A percentile compares a stretch with the other conserved stretches of the same genome.
Conservation (phyloP, 202 grass and related monocot genomes). For the Schoenoplectus tabernaemontani region DNA sequence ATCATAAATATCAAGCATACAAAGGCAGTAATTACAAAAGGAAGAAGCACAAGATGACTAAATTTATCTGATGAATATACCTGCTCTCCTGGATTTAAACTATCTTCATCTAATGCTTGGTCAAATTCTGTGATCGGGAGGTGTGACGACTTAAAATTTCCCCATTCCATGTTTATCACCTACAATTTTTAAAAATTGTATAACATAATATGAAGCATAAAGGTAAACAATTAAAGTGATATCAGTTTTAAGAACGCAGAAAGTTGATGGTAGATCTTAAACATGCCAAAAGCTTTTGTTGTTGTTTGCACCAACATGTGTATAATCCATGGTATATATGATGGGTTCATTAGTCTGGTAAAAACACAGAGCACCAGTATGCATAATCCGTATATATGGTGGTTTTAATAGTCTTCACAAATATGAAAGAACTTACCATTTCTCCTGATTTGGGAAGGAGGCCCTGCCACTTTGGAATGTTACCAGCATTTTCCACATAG, state of each 20-base stretch:
- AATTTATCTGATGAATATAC: constrained; percentile 10
- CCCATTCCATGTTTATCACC: constrained; percentile 98
- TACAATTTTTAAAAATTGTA: constrained; percentile 23
- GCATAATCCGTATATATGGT: not conserved
- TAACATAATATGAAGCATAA: not conserved
- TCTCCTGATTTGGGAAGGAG: constrained; percentile 52
- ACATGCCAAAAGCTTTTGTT: not conserved
- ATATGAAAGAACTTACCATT: constrained; percentile 45
- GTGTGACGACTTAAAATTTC: constrained; percentile 51
- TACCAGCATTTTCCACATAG: constrained; percentile 68
- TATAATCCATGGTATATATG: not conserved
- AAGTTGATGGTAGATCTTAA: not conserved
- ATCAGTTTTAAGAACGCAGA: not conserved
- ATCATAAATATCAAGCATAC: not conserved
- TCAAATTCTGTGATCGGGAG: constrained; percentile 75
- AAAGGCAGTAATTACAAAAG: constrained; percentile 1
- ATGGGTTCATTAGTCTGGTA: not conserved
- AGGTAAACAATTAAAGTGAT: not conserved
- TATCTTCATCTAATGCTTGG: constrained; percentile 50
- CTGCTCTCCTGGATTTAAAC: constrained; percentile 78
- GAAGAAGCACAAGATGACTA: not conserved
- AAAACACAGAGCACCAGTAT: not conserved
- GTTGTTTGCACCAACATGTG: not conserved
- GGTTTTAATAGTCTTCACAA: not conserved
- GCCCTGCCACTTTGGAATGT: constrained; percentile 62